phyloP scores from a whole-genome alignment of 208 protist species.

The Trypanosoma vivax region DNA sequence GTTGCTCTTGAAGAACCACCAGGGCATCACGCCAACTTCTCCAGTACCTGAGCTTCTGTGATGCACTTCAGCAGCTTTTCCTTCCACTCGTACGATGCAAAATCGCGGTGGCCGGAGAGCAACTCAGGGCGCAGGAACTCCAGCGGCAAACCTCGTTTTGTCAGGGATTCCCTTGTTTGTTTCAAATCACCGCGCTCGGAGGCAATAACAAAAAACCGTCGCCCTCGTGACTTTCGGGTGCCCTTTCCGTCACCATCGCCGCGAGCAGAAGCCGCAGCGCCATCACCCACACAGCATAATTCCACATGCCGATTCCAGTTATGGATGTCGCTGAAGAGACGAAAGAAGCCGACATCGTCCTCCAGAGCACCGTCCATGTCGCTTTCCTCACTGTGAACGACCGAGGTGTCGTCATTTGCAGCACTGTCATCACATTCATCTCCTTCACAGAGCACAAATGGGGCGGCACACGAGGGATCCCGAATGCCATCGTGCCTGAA shows the following conservation, averaged over 20 bases:
- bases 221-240: constrained; percentile 1
- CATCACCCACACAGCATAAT: constrained; percentile 19
- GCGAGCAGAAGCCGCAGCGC: neutral
- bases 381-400: constrained; percentile 17
- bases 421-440: neutral
- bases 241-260: constrained; percentile 5
- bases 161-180: constrained; percentile 33
- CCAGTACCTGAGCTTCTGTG: neutral
- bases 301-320: constrained; percentile 76
- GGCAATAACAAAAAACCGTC: constrained; percentile 64
- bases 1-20: too few species aligned
- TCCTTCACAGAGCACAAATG: constrained; percentile 19
- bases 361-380: neutral
- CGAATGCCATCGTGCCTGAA: constrained; percentile 22
- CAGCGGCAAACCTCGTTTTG: constrained; percentile 61
- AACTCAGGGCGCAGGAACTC: constrained; percentile 64
- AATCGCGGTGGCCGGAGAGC: constrained; percentile 29
- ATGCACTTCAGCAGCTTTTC: constrained; percentile 15
- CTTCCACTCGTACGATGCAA: constrained; percentile 17
- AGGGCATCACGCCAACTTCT: too few species aligned
- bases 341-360: constrained; percentile 55
- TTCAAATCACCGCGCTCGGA: constrained; percentile 51
- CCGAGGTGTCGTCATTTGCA: constrained; percentile 7
- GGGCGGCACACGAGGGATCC: constrained; percentile 12
- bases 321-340: constrained; percentile 53